Conservation (phyloP, 2,329 filamentous ascomycete genomes). For the Aspergillus alliaceus region DNA sequence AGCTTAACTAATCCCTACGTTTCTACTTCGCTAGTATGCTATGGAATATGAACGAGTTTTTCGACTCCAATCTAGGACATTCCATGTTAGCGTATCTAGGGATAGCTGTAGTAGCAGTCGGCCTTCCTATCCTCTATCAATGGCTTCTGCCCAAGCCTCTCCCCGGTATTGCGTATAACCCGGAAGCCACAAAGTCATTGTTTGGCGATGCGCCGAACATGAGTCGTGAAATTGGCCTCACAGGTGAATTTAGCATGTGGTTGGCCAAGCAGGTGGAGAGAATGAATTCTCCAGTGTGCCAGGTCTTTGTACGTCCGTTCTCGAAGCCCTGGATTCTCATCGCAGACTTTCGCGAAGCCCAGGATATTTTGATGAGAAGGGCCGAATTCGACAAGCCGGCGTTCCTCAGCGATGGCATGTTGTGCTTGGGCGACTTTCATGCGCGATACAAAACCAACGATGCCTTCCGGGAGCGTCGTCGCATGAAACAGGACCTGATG, state of each 20-base stretch:
- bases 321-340: constrained; percentile 47
- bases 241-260: background rate
- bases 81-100: no score
- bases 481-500: constrained; percentile 28
- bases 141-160: background rate
- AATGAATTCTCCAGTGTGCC: constrained; percentile 45
- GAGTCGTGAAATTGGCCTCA: no score
- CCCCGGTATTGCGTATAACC: background rate
- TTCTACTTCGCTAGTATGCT: no score
- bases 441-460: background rate
- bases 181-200: background rate
- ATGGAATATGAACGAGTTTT: no score
- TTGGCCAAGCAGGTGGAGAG: constrained; percentile 5
- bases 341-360: constrained; percentile 16
- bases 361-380: constrained; percentile 18
- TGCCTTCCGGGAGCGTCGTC: constrained; percentile 9
- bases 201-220: background rate
- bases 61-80: no score
- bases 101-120: no score
- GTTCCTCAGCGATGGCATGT: background rate
- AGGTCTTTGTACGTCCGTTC: constrained; percentile 50
- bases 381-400: constrained; percentile 19
- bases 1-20: no score
- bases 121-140: background rate
- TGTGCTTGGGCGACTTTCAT: background rate